Conservation (phyloP, 345 rosid genomes). For the Diplotaxis tenuifolia region DNA sequence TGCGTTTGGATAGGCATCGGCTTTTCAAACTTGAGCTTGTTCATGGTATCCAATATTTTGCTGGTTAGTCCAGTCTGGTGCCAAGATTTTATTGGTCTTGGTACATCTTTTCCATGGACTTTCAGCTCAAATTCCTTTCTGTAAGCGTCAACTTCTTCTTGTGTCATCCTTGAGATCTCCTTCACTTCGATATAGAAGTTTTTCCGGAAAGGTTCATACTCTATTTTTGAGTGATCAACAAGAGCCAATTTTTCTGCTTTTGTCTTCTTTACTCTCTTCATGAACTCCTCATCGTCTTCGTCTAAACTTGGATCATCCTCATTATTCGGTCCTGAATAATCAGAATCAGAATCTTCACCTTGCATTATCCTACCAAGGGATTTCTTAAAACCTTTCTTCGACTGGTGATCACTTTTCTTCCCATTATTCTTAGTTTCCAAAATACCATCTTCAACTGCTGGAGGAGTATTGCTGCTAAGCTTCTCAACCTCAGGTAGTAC, state of each 20-base stretch:
- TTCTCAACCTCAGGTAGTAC: slow-evolving; percentile 92
- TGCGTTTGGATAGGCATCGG: slow-evolving; percentile 99
- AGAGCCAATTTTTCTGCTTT: slow-evolving; percentile 86
- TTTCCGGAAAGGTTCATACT: slow-evolving; percentile 75
- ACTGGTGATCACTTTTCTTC: slow-evolving; percentile 43
- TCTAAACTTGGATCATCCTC: slow-evolving; percentile 66
- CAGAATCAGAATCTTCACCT: slow-evolving; percentile 94
- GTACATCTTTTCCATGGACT: slow-evolving; percentile 94
- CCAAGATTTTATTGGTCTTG: slow-evolving; percentile 85
- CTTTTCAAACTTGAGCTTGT: slow-evolving; percentile 80
- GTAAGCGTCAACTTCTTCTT: slow-evolving; percentile 74
- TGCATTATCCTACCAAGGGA: slow-evolving; percentile 88
- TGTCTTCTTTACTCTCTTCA: slow-evolving; percentile 98
- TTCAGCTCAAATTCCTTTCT: slow-evolving; percentile 88
- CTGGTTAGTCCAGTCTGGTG: slow-evolving; percentile 90
- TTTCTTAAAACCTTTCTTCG: slow-evolving; percentile 58
- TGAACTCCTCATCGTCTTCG: slow-evolving; percentile 95
- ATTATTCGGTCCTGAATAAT: slow-evolving; percentile 60
- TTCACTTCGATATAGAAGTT: slow-evolving; percentile 87
- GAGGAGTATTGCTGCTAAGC: slow-evolving; percentile 47
- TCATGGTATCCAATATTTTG: slow-evolving; percentile 82
- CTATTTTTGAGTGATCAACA: slow-evolving; percentile 92
- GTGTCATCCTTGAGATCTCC: slow-evolving; percentile 76
- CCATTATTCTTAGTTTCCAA: slow-evolving; percentile 41
- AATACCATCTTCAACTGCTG: slow-evolving; percentile 29